A percentile compares a stretch with the other conserved stretches of the same genome.
phyloP scores from a whole-genome alignment of 768 basidiomycete genomes.

The Filobasidium floriforme region DNA sequence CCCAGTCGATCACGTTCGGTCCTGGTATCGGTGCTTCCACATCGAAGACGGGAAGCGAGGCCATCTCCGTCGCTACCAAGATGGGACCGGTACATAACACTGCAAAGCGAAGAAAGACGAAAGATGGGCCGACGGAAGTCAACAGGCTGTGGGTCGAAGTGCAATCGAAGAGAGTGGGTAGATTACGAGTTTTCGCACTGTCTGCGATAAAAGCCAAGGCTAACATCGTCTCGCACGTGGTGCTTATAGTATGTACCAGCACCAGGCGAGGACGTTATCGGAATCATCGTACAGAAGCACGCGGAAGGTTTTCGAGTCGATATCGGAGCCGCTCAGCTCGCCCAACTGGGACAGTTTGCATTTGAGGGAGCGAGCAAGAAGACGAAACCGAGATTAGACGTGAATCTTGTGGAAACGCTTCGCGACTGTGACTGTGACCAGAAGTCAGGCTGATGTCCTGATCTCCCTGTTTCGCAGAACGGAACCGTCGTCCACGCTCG shows the following conservation, averaged over 20 bases:
- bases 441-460: background rate
- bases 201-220: background rate
- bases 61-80: conserved; percentile 29
- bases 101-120: conserved; percentile 41
- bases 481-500: conserved; percentile 85
- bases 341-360: conserved; percentile 77
- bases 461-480: conserved; percentile 52
- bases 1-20: conserved; percentile 59
- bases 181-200: background rate
- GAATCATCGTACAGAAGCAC: conserved; percentile 65
- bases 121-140: conserved; percentile 63
- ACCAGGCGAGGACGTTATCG: conserved; percentile 79
- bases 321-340: conserved; percentile 79
- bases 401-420: conserved; percentile 33
- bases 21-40: conserved; percentile 60
- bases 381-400: conserved; percentile 89
- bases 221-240: conserved; percentile 1
- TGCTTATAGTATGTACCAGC: conserved; percentile 74
- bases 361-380: conserved; percentile 95
- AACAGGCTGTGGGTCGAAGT: conserved; percentile 84
- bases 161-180: conserved; percentile 69
- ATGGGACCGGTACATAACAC: conserved; percentile 29
- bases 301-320: conserved; percentile 92
- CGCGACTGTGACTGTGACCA: background rate
- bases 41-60: conserved; percentile 39